These are phyloP conservation scores for Jaltomata sinuosa DNA, from an alignment of 257 asterid genomes.

Conservation along the genomic window DNA sequence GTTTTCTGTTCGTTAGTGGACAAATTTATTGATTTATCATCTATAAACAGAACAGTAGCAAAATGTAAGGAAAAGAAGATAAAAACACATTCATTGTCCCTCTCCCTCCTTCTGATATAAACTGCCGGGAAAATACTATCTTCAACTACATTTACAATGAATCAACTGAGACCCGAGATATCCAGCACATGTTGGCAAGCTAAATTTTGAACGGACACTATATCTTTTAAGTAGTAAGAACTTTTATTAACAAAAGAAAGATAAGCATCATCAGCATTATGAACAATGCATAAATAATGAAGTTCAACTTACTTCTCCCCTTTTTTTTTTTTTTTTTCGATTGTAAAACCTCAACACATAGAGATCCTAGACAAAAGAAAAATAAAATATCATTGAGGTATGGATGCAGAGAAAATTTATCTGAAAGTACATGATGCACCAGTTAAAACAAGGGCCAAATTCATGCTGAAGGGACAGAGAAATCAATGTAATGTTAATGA, in stretches of 20 bases:
- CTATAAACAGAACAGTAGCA: neutral
- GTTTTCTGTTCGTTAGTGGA: neutral
- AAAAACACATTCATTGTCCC: neutral
- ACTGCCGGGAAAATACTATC: neutral
- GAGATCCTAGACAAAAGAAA: constrained; percentile 39
- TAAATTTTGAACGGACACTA: neutral
- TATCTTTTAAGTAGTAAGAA: neutral
- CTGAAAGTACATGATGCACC: neutral
- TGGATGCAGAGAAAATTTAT: neutral
- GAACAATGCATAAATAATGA: neutral
- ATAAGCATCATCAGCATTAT: neutral
- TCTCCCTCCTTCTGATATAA: neutral
- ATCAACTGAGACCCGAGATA: neutral
- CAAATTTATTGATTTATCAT: neutral
- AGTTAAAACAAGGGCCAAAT: neutral
- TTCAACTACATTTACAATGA: neutral
- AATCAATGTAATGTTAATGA: neutral
- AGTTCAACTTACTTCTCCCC: constrained; percentile 80
- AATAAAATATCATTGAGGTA: neutral
- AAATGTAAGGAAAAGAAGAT: neutral
- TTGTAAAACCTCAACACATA: constrained; percentile 77
- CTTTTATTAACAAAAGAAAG: neutral
- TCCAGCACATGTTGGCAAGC: neutral
- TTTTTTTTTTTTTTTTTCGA: constrained; percentile 89
- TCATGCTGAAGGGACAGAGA: neutral